These are phyloP conservation scores for Angomonas deanei DNA, from an alignment of 208 protist genomes.

Conservation along the genomic window DNA sequence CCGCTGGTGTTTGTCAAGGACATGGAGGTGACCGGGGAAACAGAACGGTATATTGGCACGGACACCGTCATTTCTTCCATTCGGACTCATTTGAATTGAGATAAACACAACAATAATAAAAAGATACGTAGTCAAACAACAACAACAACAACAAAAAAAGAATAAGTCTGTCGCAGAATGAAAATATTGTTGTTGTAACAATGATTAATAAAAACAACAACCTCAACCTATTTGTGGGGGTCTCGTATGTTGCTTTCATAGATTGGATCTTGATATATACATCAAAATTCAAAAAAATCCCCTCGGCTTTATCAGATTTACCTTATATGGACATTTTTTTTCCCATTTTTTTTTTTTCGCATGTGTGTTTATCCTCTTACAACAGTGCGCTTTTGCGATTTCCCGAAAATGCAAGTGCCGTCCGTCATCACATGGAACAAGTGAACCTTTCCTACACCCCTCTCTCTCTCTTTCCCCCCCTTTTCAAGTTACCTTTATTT, in stretches of 20 bases:
- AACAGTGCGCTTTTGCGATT: constrained; percentile 94
- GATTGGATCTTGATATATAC: no score
- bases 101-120: neutral
- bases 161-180: no score
- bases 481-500: neutral
- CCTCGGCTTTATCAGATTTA: no score
- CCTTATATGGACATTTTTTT: neutral
- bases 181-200: no score
- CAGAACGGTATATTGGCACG: constrained; percentile 27
- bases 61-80: constrained; percentile 34
- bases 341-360: neutral
- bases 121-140: no score
- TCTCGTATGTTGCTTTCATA: no score
- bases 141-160: no score
- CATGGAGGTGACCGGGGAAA: constrained; percentile 38
- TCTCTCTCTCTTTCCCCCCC: neutral
- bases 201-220: no score
- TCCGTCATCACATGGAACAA: neutral
- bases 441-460: neutral
- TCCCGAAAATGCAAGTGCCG: constrained; percentile 92
- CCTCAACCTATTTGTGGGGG: neutral
- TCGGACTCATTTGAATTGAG: constrained; percentile 9
- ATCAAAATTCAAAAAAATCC: no score
- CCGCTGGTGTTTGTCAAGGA: constrained; percentile 39
- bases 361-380: neutral